phyloP scores from a whole-genome alignment of 2,329 filamentous ascomycete species.

The Colletotrichum musicola region DNA sequence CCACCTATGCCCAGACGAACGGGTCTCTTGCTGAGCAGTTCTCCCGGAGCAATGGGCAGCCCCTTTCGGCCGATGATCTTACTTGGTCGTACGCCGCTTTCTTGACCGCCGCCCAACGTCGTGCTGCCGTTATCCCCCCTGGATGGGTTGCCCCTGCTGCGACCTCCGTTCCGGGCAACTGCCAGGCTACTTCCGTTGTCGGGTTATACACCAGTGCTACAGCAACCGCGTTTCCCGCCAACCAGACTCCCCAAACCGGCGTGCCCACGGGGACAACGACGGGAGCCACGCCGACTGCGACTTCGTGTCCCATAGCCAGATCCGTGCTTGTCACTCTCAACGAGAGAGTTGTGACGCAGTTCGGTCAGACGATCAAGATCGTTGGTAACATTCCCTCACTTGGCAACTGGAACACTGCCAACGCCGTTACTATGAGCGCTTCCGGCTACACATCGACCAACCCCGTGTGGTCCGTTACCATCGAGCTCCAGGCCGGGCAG shows the following conservation, averaged over 20 bases:
- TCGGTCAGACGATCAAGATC: constrained; percentile 75
- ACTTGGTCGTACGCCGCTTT: constrained; percentile 83
- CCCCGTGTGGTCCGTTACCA: constrained; percentile 70
- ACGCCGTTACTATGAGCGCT: constrained; percentile 69
- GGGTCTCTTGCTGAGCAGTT: constrained; percentile 79
- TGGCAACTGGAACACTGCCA: constrained; percentile 70
- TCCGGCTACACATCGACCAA: constrained; percentile 69
- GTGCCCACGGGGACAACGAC: constrained; percentile 41
- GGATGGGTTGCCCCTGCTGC: constrained; percentile 66
- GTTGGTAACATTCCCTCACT: constrained; percentile 70
- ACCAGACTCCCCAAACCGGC: constrained; percentile 58
- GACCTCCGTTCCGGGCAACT: constrained; percentile 62
- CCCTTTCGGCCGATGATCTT: constrained; percentile 74
- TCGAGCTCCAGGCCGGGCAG: constrained; percentile 68
- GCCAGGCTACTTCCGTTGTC: constrained; percentile 58
- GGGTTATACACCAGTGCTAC: constrained; percentile 67
- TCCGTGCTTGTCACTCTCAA: constrained; percentile 74
- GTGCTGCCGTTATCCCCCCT: constrained; percentile 66
- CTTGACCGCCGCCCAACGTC: constrained; percentile 71
- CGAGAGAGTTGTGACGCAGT: constrained; percentile 67
- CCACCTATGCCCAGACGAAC: constrained; percentile 70
- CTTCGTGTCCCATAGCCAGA: constrained; percentile 46
- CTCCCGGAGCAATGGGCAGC: constrained; percentile 63
- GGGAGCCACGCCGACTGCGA: constrained; percentile 47
- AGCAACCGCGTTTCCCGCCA: constrained; percentile 61